Conservation (phyloP, 73 alveolate species). For the Vitrella brassicaformis region DNA sequence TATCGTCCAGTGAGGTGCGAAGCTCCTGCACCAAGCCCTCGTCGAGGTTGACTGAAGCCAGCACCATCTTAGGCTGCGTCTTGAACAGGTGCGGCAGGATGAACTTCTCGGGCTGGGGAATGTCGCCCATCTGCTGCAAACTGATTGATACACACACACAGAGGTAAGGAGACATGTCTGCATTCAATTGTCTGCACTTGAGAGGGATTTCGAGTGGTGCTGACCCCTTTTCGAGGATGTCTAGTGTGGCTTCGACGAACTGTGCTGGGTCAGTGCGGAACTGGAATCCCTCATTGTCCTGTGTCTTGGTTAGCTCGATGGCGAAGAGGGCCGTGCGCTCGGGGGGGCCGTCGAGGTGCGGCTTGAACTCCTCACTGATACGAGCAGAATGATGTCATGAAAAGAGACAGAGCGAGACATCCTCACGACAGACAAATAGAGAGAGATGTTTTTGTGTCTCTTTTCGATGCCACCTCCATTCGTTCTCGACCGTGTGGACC, state of each 20-base stretch:
- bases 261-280: conserved; percentile 57
- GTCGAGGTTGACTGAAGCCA: conserved; percentile 72
- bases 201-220: no score
- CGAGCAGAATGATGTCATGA: no score
- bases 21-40: conserved; percentile 49
- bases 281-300: conserved; percentile 18
- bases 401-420: no score
- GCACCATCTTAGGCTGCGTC: conserved; percentile 61
- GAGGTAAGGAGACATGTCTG: no score
- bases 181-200: no score
- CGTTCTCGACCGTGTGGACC: no score
- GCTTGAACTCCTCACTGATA: no score
- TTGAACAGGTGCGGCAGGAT: conserved; percentile 70
- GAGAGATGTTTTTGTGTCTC: no score
- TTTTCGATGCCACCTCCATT: no score
- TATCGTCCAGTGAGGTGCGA: no score
- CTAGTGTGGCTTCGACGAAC: conserved; percentile 56
- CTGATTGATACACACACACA: no score
- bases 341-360: background rate
- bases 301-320: conserved; percentile 36
- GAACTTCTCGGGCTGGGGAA: conserved; percentile 61
- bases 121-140: conserved; percentile 66
- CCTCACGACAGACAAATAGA: no score
- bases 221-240: conserved; percentile 70
- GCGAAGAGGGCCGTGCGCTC: conserved; percentile 48